phyloP scores from a whole-genome alignment of 2,329 filamentous ascomycete genomes.

The Cytospora schulzeri region DNA sequence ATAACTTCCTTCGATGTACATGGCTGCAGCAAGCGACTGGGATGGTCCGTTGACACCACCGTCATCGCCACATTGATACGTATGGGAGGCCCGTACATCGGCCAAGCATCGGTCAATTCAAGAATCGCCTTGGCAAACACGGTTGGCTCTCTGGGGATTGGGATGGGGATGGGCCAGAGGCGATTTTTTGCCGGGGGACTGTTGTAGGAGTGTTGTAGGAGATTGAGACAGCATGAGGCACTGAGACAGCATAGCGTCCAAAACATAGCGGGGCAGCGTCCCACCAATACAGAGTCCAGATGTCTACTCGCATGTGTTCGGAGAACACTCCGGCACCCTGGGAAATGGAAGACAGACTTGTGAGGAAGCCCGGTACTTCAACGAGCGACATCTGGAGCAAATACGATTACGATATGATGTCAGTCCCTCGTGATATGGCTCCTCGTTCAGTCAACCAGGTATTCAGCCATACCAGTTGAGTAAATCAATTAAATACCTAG shows the following conservation, averaged over 20 bases:
- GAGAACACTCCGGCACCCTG: background rate
- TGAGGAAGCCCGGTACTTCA: background rate
- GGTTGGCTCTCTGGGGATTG: background rate
- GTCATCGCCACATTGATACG: background rate
- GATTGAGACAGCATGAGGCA: background rate
- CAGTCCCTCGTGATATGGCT: too few species aligned
- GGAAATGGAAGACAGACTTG: background rate
- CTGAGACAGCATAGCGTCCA: slow-evolving; percentile 1
- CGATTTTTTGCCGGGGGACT: background rate
- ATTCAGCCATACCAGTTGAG: too few species aligned
- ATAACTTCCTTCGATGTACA: background rate
- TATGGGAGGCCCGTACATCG: background rate
- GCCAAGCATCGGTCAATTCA: background rate
- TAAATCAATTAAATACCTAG: too few species aligned
- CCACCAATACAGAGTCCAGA: background rate
- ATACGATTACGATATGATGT: background rate
- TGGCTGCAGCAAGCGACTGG: background rate
- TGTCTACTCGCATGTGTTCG: background rate
- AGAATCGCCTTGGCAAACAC: background rate
- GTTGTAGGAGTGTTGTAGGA: background rate
- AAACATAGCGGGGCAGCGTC: background rate
- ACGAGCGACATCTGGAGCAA: too few species aligned
- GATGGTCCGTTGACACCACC: background rate
- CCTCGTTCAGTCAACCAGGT: too few species aligned
- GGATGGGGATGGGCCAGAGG: background rate